These are phyloP conservation scores for Stevia rebaudiana DNA, from an alignment of 140 eudicot genomes.

Conservation along the genomic window DNA sequence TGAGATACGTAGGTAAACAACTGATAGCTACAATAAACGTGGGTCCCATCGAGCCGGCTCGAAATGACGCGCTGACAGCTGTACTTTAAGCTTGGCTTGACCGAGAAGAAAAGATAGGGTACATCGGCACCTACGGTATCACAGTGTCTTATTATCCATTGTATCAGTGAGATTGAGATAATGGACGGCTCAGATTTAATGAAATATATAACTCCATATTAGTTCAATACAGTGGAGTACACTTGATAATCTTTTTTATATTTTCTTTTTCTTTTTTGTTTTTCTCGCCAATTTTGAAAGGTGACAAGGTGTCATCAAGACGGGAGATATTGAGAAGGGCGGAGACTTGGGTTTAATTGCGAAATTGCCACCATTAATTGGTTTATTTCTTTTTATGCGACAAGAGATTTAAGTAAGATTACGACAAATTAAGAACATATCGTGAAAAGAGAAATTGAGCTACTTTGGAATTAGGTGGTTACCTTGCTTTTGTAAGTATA, in stretches of 20 bases:
- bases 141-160: conserved; percentile 8
- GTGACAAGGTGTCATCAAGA: conserved; percentile 27
- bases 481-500: conserved; percentile 21
- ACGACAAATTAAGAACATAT: conserved; percentile 9
- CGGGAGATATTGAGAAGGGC: background rate
- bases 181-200: conserved; percentile 21
- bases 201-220: background rate
- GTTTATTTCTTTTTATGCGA: conserved; percentile 4
- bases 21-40: background rate
- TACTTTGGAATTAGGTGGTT: conserved; percentile 18
- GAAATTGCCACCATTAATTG: conserved; percentile 19
- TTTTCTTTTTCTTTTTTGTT: background rate
- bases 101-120: background rate
- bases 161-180: background rate
- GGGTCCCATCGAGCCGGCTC: conserved; percentile 57
- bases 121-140: background rate
- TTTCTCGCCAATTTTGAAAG: conserved; percentile 9
- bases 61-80: conserved; percentile 46
- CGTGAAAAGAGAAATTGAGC: conserved; percentile 12
- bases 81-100: conserved; percentile 43
- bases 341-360: conserved; percentile 9
- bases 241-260: background rate
- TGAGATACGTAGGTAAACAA: background rate
- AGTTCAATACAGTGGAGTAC: background rate
- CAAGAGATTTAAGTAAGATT: background rate